Evolutionary conservation across 257 asterid species (phyloP).

Genomic region (Orobanche coerulescens): DNA sequence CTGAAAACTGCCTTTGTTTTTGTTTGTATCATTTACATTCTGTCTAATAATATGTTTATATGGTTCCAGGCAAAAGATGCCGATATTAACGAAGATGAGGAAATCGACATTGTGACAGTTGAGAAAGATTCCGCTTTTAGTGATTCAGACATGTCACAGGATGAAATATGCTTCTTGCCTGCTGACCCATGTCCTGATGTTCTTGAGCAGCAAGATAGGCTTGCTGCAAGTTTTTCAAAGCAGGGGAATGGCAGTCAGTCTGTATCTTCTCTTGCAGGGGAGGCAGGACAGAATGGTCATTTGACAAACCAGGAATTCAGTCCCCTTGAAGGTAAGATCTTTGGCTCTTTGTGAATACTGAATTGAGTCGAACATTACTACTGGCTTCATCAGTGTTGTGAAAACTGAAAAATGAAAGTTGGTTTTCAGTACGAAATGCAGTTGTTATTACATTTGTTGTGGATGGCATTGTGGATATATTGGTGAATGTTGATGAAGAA

Average conservation of each 20-base stretch:
- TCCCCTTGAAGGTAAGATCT: slow-evolving; percentile 51
- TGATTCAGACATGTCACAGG: slow-evolving; percentile 75
- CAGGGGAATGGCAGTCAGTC: slow-evolving; percentile 58
- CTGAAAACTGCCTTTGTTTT: not conserved
- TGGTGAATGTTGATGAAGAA: not conserved
- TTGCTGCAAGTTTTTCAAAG: slow-evolving; percentile 41
- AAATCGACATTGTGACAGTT: slow-evolving; percentile 51
- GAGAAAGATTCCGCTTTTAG: slow-evolving; percentile 70
- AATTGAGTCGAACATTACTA: slow-evolving; percentile 4
- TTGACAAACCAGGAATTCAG: slow-evolving; percentile 45
- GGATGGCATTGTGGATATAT: not conserved
- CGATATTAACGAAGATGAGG: slow-evolving; percentile 63
- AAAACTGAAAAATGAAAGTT: not conserved
- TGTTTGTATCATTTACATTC: not conserved
- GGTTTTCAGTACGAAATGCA: not conserved
- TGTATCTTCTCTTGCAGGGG: slow-evolving; percentile 59
- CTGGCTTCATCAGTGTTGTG: not conserved
- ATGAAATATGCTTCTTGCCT: slow-evolving; percentile 65
- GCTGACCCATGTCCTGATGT: slow-evolving; percentile 63
- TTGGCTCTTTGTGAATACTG: not conserved
- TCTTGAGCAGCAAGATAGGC: slow-evolving; percentile 48
- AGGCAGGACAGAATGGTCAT: slow-evolving; percentile 58
- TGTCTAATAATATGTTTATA: slow-evolving; percentile 20
- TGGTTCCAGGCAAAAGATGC: slow-evolving; percentile 54
- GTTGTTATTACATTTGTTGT: not conserved